These are phyloP conservation scores for Talaromyces ruber DNA, from an alignment of 495 filamentous ascomycete genomes.

Conservation along the genomic window DNA sequence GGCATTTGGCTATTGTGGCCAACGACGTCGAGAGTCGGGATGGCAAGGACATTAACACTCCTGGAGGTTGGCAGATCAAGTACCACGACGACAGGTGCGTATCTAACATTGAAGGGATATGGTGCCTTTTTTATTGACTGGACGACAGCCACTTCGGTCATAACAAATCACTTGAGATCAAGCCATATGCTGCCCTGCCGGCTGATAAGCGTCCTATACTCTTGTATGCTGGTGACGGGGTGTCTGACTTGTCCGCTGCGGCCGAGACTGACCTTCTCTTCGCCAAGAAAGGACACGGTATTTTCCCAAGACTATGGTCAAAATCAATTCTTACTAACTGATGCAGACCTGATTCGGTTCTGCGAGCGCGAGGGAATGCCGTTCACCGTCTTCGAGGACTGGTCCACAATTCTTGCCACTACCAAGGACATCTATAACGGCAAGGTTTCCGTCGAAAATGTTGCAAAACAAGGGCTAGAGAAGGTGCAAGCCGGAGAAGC, in stretches of 20 bases:
- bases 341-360: conserved; percentile 68
- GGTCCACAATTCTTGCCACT: conserved; percentile 62
- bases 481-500: background rate
- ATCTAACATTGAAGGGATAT: background rate
- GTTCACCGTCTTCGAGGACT: conserved; percentile 75
- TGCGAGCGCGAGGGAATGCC: conserved; percentile 70
- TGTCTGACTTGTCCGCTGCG: conserved; percentile 81
- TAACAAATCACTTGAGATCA: conserved; percentile 84
- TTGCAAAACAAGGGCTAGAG: conserved; percentile 11
- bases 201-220: conserved; percentile 59
- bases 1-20: conserved; percentile 74
- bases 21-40: conserved; percentile 63
- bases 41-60: conserved; percentile 68
- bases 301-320: conserved; percentile 10
- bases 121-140: conserved; percentile 12
- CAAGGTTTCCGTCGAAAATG: conserved; percentile 32
- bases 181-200: conserved; percentile 70
- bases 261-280: conserved; percentile 84
- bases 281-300: conserved; percentile 84
- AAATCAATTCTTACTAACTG: background rate
- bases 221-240: conserved; percentile 87
- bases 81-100: conserved; percentile 76
- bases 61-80: conserved; percentile 76
- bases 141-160: conserved; percentile 68
- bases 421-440: conserved; percentile 65